phyloP scores from a whole-genome alignment of 495 filamentous ascomycete genomes.

The Entonaema liquescens region DNA sequence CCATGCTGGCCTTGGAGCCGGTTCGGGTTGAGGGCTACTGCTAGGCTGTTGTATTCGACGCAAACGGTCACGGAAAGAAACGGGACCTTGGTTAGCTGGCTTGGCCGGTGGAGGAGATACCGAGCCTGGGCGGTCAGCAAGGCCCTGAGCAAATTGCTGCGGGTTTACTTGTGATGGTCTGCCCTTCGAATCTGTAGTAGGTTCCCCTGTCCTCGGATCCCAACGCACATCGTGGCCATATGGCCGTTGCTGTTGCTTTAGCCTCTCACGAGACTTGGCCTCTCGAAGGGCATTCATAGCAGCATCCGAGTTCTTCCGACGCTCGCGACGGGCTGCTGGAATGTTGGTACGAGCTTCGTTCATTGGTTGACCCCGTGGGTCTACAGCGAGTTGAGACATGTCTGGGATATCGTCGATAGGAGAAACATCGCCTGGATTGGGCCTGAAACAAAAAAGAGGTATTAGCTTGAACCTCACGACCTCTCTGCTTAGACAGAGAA shows the following conservation, averaged over 20 bases:
- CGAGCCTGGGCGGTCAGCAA: constrained; percentile 42
- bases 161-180: constrained; percentile 59
- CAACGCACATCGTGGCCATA: constrained; percentile 50
- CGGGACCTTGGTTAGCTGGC: constrained; percentile 21
- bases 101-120: constrained; percentile 40
- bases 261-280: constrained; percentile 44
- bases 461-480: constrained; percentile 36
- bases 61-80: constrained; percentile 57
- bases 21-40: constrained; percentile 42
- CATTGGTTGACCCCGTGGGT: constrained; percentile 31
- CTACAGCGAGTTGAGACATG: constrained; percentile 42
- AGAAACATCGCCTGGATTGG: constrained; percentile 56
- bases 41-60: constrained; percentile 51
- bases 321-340: constrained; percentile 60
- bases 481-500: background rate
- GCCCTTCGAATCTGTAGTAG: constrained; percentile 53
- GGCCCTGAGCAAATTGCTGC: constrained; percentile 52
- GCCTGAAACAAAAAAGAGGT: constrained; percentile 33
- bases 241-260: constrained; percentile 39
- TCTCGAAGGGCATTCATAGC: constrained; percentile 45
- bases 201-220: constrained; percentile 62
- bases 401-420: constrained; percentile 61
- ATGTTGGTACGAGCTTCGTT: constrained; percentile 52
- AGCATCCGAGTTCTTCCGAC: constrained; percentile 53
- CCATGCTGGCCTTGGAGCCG: constrained; percentile 59